Conservation (phyloP, 1,284 basidiomycete species). For the Blastosporella zonata region DNA sequence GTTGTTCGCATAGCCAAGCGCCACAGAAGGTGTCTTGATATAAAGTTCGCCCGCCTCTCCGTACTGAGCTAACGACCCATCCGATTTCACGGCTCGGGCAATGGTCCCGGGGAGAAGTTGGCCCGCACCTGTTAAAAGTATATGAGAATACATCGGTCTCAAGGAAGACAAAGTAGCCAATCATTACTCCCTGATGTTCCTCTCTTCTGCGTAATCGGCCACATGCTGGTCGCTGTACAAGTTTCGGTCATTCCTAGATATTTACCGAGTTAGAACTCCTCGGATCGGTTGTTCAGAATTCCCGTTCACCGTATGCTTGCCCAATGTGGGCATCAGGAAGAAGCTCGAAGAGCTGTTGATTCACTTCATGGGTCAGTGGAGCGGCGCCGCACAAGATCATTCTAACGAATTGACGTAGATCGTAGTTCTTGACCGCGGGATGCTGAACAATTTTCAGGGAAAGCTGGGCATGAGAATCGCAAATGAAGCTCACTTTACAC, state of each 20-base stretch:
- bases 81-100: slow-evolving; percentile 53
- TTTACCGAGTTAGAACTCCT: neutral
- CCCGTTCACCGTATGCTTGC: slow-evolving; percentile 24
- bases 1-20: slow-evolving; percentile 60
- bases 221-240: slow-evolving; percentile 48
- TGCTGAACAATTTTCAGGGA: slow-evolving; percentile 39
- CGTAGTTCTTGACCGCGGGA: slow-evolving; percentile 62
- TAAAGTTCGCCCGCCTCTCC: slow-evolving; percentile 64
- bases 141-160: neutral
- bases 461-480: neutral
- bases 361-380: slow-evolving; percentile 24
- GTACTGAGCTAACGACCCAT: slow-evolving; percentile 54
- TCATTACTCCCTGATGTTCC: slow-evolving; percentile 49
- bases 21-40: slow-evolving; percentile 53
- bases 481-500: slow-evolving; percentile 52
- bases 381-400: slow-evolving; percentile 32
- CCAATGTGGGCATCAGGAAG: slow-evolving; percentile 27
- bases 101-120: slow-evolving; percentile 49
- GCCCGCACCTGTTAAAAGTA: slow-evolving; percentile 40
- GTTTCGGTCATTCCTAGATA: slow-evolving; percentile 47
- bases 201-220: slow-evolving; percentile 42
- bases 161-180: slow-evolving; percentile 4
- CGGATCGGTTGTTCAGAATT: neutral
- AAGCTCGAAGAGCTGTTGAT: slow-evolving; percentile 24
- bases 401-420: slow-evolving; percentile 55